Conservation (phyloP, 139 green algal species). For the Picochlorum sp. region DNA sequence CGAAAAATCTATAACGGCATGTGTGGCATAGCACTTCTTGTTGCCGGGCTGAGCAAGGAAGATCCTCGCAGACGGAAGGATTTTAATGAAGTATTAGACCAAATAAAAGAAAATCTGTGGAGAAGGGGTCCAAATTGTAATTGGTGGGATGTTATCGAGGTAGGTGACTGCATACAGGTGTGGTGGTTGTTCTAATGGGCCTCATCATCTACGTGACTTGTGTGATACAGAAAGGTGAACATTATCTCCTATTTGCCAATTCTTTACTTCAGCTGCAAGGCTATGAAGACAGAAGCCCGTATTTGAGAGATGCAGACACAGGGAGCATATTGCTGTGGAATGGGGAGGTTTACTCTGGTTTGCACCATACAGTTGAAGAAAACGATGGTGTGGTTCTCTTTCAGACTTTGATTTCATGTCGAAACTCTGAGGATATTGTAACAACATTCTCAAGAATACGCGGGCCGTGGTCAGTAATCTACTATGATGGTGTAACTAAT, state of each 20-base stretch:
- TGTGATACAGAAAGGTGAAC: not conserved
- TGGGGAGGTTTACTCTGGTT: conserved; percentile 58
- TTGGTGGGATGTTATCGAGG: too few relatives aligned
- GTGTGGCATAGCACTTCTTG: too few relatives aligned
- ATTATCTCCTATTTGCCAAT: conserved; percentile 15
- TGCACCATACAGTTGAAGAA: conserved; percentile 25
- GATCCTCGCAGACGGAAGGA: too few relatives aligned
- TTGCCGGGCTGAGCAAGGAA: too few relatives aligned
- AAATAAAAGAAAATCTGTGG: too few relatives aligned
- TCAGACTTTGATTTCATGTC: conserved; percentile 13
- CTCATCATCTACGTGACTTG: not conserved
- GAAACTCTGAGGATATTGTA: conserved; percentile 1
- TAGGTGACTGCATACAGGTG: too few relatives aligned
- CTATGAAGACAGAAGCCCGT: not conserved
- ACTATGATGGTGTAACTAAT: conserved; percentile 46
- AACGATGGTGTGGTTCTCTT: conserved; percentile 52
- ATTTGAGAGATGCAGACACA: conserved; percentile 7
- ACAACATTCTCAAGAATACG: conserved; percentile 36
- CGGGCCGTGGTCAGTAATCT: conserved; percentile 74
- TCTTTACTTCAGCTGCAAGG: conserved; percentile 72
- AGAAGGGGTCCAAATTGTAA: too few relatives aligned
- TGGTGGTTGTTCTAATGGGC: not conserved
- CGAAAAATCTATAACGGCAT: too few relatives aligned
- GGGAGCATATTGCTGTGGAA: conserved; percentile 67
- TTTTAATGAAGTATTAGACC: too few relatives aligned